These are phyloP conservation scores for Leishmania braziliensis DNA, from an alignment of 208 protist genomes.

Conservation along the genomic window DNA sequence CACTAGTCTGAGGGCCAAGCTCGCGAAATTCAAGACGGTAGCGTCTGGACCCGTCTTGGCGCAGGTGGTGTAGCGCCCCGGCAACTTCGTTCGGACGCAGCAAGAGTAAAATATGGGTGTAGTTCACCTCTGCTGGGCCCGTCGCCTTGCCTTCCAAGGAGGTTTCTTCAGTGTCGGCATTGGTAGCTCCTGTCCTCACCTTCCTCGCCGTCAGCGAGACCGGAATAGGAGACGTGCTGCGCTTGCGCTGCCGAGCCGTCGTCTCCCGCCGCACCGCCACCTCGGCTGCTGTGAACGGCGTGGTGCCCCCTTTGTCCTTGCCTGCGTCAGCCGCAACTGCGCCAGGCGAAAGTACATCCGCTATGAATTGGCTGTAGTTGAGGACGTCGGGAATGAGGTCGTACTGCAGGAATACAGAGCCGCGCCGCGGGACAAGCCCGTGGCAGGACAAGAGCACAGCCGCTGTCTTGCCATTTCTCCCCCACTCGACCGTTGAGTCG, in stretches of 20 bases:
- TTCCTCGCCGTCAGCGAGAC: background rate
- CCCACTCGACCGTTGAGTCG: constrained; percentile 36
- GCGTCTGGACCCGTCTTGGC: constrained; percentile 24
- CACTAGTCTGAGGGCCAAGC: constrained; percentile 19
- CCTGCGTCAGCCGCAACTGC: constrained; percentile 4
- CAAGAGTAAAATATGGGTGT: constrained; percentile 55
- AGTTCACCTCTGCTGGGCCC: constrained; percentile 21
- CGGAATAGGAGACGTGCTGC: constrained; percentile 34
- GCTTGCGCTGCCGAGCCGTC: constrained; percentile 35
- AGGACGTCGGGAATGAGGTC: constrained; percentile 62
- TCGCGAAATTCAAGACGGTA: constrained; percentile 26
- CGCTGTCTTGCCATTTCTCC: constrained; percentile 27
- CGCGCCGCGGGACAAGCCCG: constrained; percentile 56
- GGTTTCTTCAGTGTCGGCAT: background rate
- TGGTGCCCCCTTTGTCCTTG: background rate
- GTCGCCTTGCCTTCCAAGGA: background rate
- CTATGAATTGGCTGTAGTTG: constrained; percentile 71
- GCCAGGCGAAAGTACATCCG: constrained; percentile 44
- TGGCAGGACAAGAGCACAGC: constrained; percentile 66
- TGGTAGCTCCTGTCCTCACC: background rate
- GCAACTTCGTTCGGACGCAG: constrained; percentile 65
- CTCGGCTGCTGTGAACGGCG: background rate
- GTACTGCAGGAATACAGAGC: constrained; percentile 63
- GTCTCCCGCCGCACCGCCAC: constrained; percentile 21
- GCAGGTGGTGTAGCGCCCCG: constrained; percentile 38